phyloP scores from a whole-genome alignment of 1,284 basidiomycete genomes.

The Cerrena zonata region DNA sequence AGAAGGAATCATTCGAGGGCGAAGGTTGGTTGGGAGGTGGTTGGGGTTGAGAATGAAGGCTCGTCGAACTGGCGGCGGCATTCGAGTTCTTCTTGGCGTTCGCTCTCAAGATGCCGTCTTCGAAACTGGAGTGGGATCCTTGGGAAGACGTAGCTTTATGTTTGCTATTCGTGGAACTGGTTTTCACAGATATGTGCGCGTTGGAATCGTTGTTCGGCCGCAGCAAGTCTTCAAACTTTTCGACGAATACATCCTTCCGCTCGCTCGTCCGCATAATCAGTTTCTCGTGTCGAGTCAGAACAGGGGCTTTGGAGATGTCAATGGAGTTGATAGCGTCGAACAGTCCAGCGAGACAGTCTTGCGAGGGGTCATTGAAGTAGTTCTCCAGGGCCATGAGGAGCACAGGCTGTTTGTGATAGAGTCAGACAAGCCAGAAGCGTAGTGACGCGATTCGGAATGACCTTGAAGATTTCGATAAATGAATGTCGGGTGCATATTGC shows the following conservation, averaged over 20 bases:
- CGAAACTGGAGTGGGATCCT: conserved; percentile 62
- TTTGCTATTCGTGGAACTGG: conserved; percentile 40
- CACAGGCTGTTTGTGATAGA: conserved; percentile 58
- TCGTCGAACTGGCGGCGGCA: conserved; percentile 26
- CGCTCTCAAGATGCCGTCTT: conserved; percentile 45
- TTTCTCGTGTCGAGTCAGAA: conserved; percentile 76
- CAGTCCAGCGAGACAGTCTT: conserved; percentile 80
- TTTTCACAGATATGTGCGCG: neutral
- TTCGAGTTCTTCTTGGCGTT: conserved; percentile 23
- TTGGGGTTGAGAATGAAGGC: conserved; percentile 24
- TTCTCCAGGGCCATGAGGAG: conserved; percentile 92
- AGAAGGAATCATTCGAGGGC: conserved; percentile 65
- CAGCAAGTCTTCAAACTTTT: conserved; percentile 55
- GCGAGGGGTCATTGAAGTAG: conserved; percentile 84
- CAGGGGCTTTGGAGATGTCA: conserved; percentile 77
- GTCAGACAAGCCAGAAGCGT: neutral
- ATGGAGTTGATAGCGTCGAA: conserved; percentile 92
- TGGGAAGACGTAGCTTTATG: conserved; percentile 31
- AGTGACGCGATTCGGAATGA: conserved; percentile 26
- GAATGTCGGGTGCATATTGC: conserved; percentile 94
- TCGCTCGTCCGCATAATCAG: conserved; percentile 86
- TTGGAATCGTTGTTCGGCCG: conserved; percentile 3
- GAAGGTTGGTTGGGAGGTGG: conserved; percentile 37
- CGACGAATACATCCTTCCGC: conserved; percentile 85
- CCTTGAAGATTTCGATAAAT: conserved; percentile 97